Percentiles rank a stretch among this genome's conserved stretches.
Evolutionary conservation across 2,329 filamentous ascomycete genomes (phyloP).

Genomic region (Aspergillus bombycis): DNA sequence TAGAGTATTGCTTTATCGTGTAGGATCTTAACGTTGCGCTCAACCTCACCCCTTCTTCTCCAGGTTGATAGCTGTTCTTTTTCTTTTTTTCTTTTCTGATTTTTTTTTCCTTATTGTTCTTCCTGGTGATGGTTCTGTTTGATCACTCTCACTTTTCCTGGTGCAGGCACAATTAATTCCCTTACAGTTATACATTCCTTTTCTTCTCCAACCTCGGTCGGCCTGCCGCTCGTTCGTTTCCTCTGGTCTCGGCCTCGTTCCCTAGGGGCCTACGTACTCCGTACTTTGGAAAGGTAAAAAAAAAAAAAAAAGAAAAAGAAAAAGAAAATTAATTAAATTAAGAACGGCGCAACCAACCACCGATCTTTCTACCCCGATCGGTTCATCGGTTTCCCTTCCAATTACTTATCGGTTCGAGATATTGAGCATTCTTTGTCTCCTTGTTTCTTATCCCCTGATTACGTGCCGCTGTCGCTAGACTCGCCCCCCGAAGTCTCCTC

Average conservation of each 20-base stretch:
- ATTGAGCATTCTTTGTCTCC: constrained; percentile 18
- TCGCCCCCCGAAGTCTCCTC: constrained; percentile 5
- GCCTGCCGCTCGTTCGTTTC: constrained; percentile 20
- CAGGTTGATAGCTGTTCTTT: constrained; percentile 3
- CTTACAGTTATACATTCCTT: constrained; percentile 1
- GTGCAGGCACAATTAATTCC: neutral
- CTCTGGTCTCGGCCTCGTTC: constrained; percentile 11
- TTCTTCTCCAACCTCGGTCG: constrained; percentile 7
- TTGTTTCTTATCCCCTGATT: constrained; percentile 18
- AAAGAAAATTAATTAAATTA: constrained; percentile 9
- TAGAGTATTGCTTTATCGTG: neutral
- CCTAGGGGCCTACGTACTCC: constrained; percentile 11
- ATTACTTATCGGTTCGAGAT: constrained; percentile 7
- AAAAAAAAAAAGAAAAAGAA: constrained; percentile 9
- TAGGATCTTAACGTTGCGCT: neutral
- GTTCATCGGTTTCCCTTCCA: neutral
- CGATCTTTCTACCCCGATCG: neutral
- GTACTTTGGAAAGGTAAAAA: constrained; percentile 2
- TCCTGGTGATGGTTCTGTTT: neutral
- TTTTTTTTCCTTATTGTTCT: neutral
- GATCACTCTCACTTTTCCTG: constrained; percentile 2
- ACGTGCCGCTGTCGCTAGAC: constrained; percentile 18
- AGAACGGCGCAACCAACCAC: constrained; percentile 10
- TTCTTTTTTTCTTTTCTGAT: neutral
- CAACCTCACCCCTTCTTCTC: constrained; percentile 1